Evolutionary conservation across 805 yeast genomes (phyloP), one percentile per base, ranked within the genome.

Genomic region (Lipomyces spencermartinsiae): DNA sequence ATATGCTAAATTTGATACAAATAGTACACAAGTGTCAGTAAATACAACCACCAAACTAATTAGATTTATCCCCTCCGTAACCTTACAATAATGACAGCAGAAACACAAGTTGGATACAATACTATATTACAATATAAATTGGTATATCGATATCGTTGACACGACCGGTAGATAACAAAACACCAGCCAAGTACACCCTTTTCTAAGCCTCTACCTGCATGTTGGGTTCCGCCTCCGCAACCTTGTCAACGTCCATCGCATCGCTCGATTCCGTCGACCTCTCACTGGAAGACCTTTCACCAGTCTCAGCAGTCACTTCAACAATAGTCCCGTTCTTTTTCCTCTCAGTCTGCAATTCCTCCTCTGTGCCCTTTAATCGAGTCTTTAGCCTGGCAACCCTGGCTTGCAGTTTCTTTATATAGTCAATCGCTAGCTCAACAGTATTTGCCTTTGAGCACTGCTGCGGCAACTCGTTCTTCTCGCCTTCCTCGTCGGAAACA

Each of bases 361-460:
- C 19, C 61, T 64, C 43, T 51, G 59, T 25, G 19, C 49, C 54
- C 33, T 59, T 68, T 31, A 68, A 33, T 56, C 62, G 59, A 9
- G 10, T 39, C 62, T 73, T 75, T 29, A 72, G 59, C 31, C 59
- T 66, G 29, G 73, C 76, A 37, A 83, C 74, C 69, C 83, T 82
- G 7, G 71, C 70, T 35, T 80, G 79, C 63, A 89, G 78, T 43
- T 79, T 77, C 59, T 80, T 78, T 65, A 94, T 93, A 76, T 90
- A 91, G 29, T 80, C 80, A 33, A 90, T 87, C 0, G 97, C 97
- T 75, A 92, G 81, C 77, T 94, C 99, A 2, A 95, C 97, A 0
- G 98, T 94, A 1, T 97, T 93, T 1, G 98, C 98, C 76, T 94
- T 94, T 34, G 96, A 89, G 0, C 61, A 56, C 39, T 69, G 72